phyloP scores from a whole-genome alignment of 805 yeast species.

The Torulaspora indica region DNA sequence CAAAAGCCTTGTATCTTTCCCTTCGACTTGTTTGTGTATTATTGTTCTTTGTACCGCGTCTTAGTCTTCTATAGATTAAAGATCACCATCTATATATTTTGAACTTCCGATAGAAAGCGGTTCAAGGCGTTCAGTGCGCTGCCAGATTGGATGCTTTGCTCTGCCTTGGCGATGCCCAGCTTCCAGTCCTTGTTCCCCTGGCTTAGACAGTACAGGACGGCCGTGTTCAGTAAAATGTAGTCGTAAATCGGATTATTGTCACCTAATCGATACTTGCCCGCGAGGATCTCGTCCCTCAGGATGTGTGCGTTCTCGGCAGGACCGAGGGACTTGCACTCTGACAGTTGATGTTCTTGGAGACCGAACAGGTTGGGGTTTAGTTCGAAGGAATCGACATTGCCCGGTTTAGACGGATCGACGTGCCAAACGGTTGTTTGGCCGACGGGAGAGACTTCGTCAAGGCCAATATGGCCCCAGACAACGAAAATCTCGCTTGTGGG shows the following conservation, averaged over 20 bases:
- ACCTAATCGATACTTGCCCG: constrained; percentile 43
- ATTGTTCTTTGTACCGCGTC: constrained; percentile 9
- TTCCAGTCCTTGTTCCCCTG: constrained; percentile 68
- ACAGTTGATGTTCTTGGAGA: constrained; percentile 63
- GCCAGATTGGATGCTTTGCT: constrained; percentile 62
- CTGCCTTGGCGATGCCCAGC: constrained; percentile 72
- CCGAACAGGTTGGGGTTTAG: constrained; percentile 78
- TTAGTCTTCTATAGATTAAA: constrained; percentile 1
- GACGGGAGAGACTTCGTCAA: constrained; percentile 90
- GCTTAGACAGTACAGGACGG: constrained; percentile 76
- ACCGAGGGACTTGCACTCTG: constrained; percentile 73
- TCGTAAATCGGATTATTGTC: constrained; percentile 66
- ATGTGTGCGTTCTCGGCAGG: constrained; percentile 76
- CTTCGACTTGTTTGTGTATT: constrained; percentile 1
- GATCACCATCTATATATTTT: constrained; percentile 7
- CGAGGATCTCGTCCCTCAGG: constrained; percentile 39
- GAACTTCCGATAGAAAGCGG: constrained; percentile 39
- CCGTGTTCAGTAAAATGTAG: constrained; percentile 85
- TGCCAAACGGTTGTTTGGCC: constrained; percentile 82
- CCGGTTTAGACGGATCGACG: constrained; percentile 41
- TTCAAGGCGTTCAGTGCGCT: constrained; percentile 57
- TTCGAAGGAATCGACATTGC: constrained; percentile 41
- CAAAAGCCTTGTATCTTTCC: too few species aligned
- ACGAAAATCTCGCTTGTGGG: constrained; percentile 59
- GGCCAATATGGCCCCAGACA: constrained; percentile 87